Evolutionary conservation across 2,329 filamentous ascomycete species (phyloP), one percentile per base, ranked within the genome.

Genomic region (Dothiorella sarmentorum): DNA sequence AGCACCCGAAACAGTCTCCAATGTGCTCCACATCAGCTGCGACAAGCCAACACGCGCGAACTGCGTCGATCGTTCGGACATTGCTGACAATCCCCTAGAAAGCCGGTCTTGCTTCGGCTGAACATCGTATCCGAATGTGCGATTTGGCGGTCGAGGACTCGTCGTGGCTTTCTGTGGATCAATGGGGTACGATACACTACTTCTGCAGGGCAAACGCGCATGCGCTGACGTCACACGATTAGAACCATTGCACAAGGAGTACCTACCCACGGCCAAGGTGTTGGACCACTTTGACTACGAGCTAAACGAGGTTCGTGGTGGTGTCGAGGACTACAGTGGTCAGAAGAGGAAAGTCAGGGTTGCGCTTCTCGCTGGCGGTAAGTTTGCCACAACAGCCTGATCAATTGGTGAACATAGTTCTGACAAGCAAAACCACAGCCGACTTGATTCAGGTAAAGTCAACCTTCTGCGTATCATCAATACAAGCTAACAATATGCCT

Each of bases 211-310:
- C 22, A 17, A 2, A 49, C 40, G 43, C 43, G 24, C 5, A 49
- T 4, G 26, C 11, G 35, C 49, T 53, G n/a, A 53, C 22, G n/a
- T 51, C 56, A 59, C 56, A 45, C 95, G 89, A 87, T 15, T n/a
- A 59, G 92, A 96, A 78, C 89, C 90, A n/a, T 79, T 88, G 66
- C 86, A 95, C 75, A 84, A 87, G 68, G 82, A 89, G 64, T 97
- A 96, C 71, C 87, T 91, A 62, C 91, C 91, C 15, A 97, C 93
- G 0, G 93, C 92, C 37, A 84, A 88, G 66, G 92, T 96, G 38
- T 80, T 97, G 49, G 91, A 96, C 69, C 93, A 97, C 74, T 94
- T 97, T 67, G 86, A 95, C 64, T 78, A 93, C 69, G 91, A 97
- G 72, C 90, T 97, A 70, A 96, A 97, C 71, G 82, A 84, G 22